phyloP scores from a whole-genome alignment of 768 basidiomycete species.

The Sarcomyxa edulis region DNA sequence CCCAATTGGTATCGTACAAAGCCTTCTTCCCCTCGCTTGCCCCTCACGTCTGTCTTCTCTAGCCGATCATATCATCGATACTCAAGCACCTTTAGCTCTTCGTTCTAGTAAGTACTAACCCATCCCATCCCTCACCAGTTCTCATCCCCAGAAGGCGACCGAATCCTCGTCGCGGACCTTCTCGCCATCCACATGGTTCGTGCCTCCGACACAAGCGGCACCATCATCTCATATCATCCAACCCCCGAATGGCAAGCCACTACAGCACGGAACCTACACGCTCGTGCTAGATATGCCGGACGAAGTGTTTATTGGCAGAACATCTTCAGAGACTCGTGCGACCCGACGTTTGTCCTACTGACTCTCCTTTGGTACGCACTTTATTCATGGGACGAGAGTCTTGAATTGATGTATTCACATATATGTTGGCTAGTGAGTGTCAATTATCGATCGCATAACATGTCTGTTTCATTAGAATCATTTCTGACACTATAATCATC shows the following conservation, averaged over 20 bases:
- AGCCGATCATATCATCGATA: conserved; percentile 27
- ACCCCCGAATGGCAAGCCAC: conserved; percentile 18
- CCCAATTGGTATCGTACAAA: conserved; percentile 4
- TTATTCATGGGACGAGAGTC: conserved; percentile 58
- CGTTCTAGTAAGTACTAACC: conserved; percentile 24
- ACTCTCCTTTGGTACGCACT: conserved; percentile 55
- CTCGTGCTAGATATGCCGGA: conserved; percentile 41
- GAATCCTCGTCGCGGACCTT: conserved; percentile 37
- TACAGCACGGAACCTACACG: conserved; percentile 35
- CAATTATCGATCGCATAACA: not conserved
- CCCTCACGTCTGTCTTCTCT: not conserved
- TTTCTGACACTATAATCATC: not conserved
- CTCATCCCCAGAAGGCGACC: conserved; percentile 10
- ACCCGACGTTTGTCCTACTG: conserved; percentile 53
- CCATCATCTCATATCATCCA: conserved; percentile 48
- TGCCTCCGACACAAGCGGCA: conserved; percentile 34
- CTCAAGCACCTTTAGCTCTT: conserved; percentile 31
- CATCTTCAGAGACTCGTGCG: conserved; percentile 33
- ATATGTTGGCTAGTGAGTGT: conserved; percentile 41
- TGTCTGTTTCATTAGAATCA: not conserved
- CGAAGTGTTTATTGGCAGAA: conserved; percentile 44
- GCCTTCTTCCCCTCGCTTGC: not conserved
- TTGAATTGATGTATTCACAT: conserved; percentile 47
- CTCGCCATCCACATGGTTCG: conserved; percentile 46
- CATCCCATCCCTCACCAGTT: not conserved